These are phyloP conservation scores for Globisporangium takayamanum DNA, from an alignment of 352 stramenopile species.

Conservation along the genomic window DNA sequence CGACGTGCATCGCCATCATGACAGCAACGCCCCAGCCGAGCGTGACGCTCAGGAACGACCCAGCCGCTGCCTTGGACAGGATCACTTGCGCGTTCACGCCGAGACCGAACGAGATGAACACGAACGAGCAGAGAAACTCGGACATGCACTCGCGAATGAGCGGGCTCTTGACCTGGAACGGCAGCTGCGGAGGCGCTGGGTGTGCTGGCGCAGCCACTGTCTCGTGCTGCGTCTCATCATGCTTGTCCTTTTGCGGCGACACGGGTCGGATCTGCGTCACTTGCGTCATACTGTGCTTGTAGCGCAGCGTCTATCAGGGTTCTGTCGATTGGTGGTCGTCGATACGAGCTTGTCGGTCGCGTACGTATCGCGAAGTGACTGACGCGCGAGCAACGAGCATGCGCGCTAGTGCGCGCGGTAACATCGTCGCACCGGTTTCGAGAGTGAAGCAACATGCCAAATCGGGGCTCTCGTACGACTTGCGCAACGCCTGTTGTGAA, in stretches of 20 bases:
- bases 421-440: too few species aligned
- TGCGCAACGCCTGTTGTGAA: too few species aligned
- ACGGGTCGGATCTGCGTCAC: constrained; percentile 4
- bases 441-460: too few species aligned
- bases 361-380: too few species aligned
- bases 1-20: constrained; percentile 31
- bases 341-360: too few species aligned
- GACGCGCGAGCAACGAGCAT: too few species aligned
- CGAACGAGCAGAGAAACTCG: constrained; percentile 34
- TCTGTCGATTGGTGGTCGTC: background rate
- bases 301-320: background rate
- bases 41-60: constrained; percentile 22
- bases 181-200: constrained; percentile 8
- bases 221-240: background rate
- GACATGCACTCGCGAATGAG: constrained; percentile 30
- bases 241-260: background rate
- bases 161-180: constrained; percentile 20
- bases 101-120: constrained; percentile 21
- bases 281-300: background rate
- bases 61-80: constrained; percentile 11
- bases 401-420: too few species aligned
- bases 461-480: too few species aligned
- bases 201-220: background rate
- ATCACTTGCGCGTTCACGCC: constrained; percentile 24
- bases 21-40: constrained; percentile 36